Evolutionary conservation across 1,284 basidiomycete genomes (phyloP).

Genomic region (Microbotryum scabiosae): DNA sequence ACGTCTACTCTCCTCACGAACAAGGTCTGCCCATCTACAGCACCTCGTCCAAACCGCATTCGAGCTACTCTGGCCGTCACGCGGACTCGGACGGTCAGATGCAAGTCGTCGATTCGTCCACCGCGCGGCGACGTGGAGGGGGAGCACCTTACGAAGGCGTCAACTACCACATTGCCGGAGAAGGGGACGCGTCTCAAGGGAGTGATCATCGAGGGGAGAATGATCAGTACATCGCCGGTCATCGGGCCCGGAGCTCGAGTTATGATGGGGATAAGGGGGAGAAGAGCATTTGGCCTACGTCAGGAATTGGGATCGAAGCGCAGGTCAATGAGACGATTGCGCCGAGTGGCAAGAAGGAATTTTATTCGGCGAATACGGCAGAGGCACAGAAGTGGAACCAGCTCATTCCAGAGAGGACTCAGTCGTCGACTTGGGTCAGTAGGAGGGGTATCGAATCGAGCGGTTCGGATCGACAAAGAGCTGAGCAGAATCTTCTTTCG

Average conservation of each 20-base stretch:
- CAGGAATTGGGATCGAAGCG: constrained; percentile 28
- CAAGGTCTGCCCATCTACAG: constrained; percentile 26
- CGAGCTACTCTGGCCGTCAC: not conserved
- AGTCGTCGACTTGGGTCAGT: constrained; percentile 22
- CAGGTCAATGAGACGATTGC: constrained; percentile 15
- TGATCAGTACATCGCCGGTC: not conserved
- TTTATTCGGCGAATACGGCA: not conserved
- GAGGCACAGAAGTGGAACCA: constrained; percentile 18
- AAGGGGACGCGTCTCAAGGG: too few relatives aligned
- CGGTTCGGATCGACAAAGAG: not conserved
- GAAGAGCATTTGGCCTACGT: constrained; percentile 19
- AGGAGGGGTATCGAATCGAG: not conserved
- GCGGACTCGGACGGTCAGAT: not conserved
- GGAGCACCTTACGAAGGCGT: not conserved
- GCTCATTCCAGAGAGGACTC: constrained; percentile 8
- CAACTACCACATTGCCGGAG: not conserved
- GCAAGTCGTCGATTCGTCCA: constrained; percentile 21
- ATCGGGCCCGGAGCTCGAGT: not conserved
- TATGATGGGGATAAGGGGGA: constrained; percentile 1
- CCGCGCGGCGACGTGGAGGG: constrained; percentile 12
- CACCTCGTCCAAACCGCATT: not conserved
- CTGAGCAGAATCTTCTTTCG: not conserved
- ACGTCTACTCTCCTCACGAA: constrained; percentile 18
- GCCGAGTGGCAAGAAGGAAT: constrained; percentile 14
- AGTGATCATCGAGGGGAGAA: not conserved